Evolutionary conservation across 345 rosid species (phyloP).

Genomic region (Carallia brachiata): DNA sequence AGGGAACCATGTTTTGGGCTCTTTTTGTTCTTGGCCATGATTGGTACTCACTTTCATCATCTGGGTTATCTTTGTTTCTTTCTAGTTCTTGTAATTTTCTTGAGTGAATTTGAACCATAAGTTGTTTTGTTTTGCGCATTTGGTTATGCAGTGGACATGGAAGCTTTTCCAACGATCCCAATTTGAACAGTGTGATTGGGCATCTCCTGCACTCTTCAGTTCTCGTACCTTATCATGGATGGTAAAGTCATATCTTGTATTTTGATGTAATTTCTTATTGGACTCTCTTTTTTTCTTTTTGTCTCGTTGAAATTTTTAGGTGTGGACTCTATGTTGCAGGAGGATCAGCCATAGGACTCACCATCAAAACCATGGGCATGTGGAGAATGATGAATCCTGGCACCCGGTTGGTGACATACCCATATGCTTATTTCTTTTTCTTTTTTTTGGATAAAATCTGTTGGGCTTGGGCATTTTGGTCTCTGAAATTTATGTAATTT

Average conservation of each 20-base stretch:
- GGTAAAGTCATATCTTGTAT: constrained; percentile 40
- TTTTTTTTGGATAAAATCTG: neutral
- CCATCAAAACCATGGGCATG: constrained; percentile 92
- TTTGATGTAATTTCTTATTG: no score
- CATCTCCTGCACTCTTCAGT: constrained; percentile 86
- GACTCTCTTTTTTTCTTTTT: neutral
- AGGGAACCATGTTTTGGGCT: constrained; percentile 97
- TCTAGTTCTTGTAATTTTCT: neutral
- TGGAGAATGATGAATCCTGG: constrained; percentile 93
- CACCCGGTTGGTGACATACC: constrained; percentile 52
- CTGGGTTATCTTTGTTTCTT: neutral
- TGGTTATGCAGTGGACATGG: constrained; percentile 72
- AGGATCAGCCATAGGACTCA: constrained; percentile 95
- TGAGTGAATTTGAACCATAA: neutral
- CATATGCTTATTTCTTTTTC: neutral
- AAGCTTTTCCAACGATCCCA: constrained; percentile 69
- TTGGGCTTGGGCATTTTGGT: neutral
- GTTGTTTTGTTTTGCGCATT: neutral
- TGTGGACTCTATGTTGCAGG: constrained; percentile 34
- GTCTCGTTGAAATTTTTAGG: neutral
- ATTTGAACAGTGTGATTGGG: constrained; percentile 71
- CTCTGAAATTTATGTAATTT: neutral
- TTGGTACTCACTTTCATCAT: constrained; percentile 41
- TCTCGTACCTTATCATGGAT: constrained; percentile 93
- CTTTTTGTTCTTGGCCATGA: constrained; percentile 94